phyloP scores from a whole-genome alignment of 768 basidiomycete genomes.

The Boletus pseudo-olivaceus region DNA sequence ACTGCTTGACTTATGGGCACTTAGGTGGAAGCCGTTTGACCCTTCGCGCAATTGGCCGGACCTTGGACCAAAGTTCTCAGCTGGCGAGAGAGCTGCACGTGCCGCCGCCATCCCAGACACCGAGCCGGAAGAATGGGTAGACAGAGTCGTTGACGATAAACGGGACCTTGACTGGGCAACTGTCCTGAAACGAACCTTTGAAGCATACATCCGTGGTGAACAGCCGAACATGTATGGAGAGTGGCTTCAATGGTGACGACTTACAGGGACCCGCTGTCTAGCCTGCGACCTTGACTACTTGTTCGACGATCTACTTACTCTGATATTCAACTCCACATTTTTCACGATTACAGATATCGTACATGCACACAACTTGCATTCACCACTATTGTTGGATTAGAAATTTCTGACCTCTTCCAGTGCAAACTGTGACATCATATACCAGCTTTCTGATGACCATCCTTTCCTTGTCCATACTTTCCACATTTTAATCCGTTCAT shows the following conservation, averaged over 20 bases:
- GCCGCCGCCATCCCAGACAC: conserved; percentile 34
- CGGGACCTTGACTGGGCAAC: conserved; percentile 90
- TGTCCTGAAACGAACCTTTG: conserved; percentile 93
- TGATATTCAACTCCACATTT: conserved; percentile 26
- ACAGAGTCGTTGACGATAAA: conserved; percentile 57
- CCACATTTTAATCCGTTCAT: conserved; percentile 15
- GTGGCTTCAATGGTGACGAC: conserved; percentile 50
- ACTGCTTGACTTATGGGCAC: background rate
- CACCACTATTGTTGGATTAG: conserved; percentile 31
- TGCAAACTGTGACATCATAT: conserved; percentile 29
- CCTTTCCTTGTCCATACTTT: conserved; percentile 26
- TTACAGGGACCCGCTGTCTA: background rate
- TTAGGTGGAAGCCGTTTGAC: conserved; percentile 96
- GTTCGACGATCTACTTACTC: conserved; percentile 28
- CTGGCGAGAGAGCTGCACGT: conserved; percentile 70
- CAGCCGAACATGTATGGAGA: conserved; percentile 96
- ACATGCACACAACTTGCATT: conserved; percentile 27
- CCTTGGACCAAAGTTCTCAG: conserved; percentile 73
- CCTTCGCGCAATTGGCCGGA: conserved; percentile 93
- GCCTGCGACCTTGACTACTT: conserved; percentile 10
- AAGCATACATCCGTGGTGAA: conserved; percentile 88
- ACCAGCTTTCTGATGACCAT: conserved; percentile 28
- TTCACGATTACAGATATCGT: conserved; percentile 27
- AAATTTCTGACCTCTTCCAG: conserved; percentile 20
- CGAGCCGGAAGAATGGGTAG: conserved; percentile 37